Evolutionary conservation across 768 basidiomycete genomes (phyloP).

Genomic region (Mycena latifolia): DNA sequence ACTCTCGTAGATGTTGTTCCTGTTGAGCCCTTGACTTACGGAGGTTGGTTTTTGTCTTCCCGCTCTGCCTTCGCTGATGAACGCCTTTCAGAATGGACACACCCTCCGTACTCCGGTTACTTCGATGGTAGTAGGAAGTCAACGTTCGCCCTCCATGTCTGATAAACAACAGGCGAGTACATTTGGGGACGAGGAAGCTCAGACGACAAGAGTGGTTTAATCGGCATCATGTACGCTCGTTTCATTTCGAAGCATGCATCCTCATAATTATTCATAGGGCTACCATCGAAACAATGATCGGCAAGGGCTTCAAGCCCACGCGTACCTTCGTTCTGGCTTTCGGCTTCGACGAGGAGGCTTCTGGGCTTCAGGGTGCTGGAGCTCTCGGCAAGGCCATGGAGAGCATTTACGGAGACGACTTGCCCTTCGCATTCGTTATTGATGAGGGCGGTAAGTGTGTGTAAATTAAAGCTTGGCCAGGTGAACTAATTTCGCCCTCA

Average conservation of each 20-base stretch:
- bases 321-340: constrained; percentile 73
- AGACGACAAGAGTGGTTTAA: constrained; percentile 84
- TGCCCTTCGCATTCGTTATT: constrained; percentile 77
- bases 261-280: constrained; percentile 45
- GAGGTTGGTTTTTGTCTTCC: constrained; percentile 37
- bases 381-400: constrained; percentile 62
- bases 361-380: constrained; percentile 69
- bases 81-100: constrained; percentile 55
- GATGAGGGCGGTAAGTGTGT: constrained; percentile 90
- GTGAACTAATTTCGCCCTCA: constrained; percentile 27
- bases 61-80: background rate
- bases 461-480: background rate
- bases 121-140: constrained; percentile 58
- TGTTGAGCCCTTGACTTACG: constrained; percentile 59
- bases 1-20: constrained; percentile 68
- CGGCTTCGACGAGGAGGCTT: constrained; percentile 84
- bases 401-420: constrained; percentile 74
- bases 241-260: background rate
- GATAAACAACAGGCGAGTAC: constrained; percentile 49
- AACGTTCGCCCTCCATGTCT: background rate
- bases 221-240: constrained; percentile 71
- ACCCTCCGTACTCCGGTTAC: constrained; percentile 71
- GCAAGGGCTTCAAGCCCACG: constrained; percentile 72
- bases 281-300: constrained; percentile 74
- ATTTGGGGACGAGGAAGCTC: constrained; percentile 84